Base-by-base conservation (phyloP, 2,329 filamentous ascomycete genomes). In the Huntiella omanensis region DNA sequence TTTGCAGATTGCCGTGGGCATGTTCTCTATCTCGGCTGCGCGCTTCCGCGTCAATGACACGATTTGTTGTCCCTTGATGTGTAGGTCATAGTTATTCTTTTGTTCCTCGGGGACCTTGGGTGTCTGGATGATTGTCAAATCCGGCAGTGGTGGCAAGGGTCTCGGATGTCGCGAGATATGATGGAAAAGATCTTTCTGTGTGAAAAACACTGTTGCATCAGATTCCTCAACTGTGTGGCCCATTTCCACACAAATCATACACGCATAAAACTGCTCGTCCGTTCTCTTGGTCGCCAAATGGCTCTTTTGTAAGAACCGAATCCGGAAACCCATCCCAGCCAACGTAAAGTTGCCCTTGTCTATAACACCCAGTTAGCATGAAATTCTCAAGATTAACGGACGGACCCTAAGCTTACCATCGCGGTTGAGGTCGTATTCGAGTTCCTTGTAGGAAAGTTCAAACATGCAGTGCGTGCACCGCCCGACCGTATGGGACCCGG, bases 131-230 rank as follows among this genome's bases (percentile, higher is more conserved):
- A 73, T 64, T 0, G 60, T 64, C 16, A 75, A 49, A 2, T 69
- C 70, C 0, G 63, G 55, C 0, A 75, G 61, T 0, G 60, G 51
- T 1, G 71, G 71, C 0, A 75, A 57, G 0, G 71, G 71, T 0
- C 68, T 66, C 0, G 69, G 62, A 52, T 75, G 71, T 3, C 69
- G 64, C 3, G 68, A 61, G 45, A 75, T 56, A 53, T 75, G 71
- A 13, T 61, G 56, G 49, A 74, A 73, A 3, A 75, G 61, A 40
- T 70, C 62, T 49, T 64, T 65, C 41, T 70, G 66, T 40, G 57
- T 67, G 54, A 71, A 69, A 55, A 75, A 75, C 6, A 75, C 67
- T 1, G 71, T 75, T 2, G 71, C 65, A 41, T 75, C 71, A 52
- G 67, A 68, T 47, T 69, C 64, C 42, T 73, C 67, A 2, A 65